Base-by-base conservation (phyloP, 179 eudicot genomes). In the Heliamphora pulchella region DNA sequence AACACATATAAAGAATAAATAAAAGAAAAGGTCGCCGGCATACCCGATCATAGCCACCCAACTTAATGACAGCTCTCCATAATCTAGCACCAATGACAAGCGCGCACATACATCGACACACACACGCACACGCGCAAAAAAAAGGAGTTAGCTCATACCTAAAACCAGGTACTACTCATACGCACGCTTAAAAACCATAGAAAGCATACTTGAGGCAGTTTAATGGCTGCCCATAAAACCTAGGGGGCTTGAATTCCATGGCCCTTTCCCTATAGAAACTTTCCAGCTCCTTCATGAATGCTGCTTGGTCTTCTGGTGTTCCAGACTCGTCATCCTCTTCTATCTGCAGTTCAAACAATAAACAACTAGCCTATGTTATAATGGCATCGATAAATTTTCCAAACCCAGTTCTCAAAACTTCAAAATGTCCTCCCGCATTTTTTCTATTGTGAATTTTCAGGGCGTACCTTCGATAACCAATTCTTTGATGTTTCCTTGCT, bases 31-130 rank as follows among this genome's bases (percentile, higher is more conserved):
- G 70, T 69, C 76, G 70, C 18, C 10, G 75, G 8, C 85, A 86
- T 92, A 96, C 99, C 97, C 90, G 87, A 71, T 96, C 99, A 85
- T 96, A 96, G 73, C 99, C 99, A 80, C 99, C 99, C 86, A 93
- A 82, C 81, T 84, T 87, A 76, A 87, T 83, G 83, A 92, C 97
- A 77, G 93, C 86, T 89, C 93, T 94, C 93, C 94, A 92, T 80
- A 92, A 84, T 90, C 97, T 92, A 80, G 74, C 50, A 75, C 76
- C 74, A 75, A 71, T 67, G 47, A 84, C 54, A 70, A 82, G 68
- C 31, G 31, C 31, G 31, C 31, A 31, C 31, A 31, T 31, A 31
- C 31, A 31, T 31, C 31, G 31, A 31, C 31, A 31, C 31, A 31
- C 31, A 31, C 31, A 0, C 31, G 31, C 31, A 31, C 31, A n/a